A percentile compares a stretch with the other conserved stretches of the same genome.
phyloP scores from a whole-genome alignment of 2,329 filamentous ascomycete species.

The Penicillium janthinellum region DNA sequence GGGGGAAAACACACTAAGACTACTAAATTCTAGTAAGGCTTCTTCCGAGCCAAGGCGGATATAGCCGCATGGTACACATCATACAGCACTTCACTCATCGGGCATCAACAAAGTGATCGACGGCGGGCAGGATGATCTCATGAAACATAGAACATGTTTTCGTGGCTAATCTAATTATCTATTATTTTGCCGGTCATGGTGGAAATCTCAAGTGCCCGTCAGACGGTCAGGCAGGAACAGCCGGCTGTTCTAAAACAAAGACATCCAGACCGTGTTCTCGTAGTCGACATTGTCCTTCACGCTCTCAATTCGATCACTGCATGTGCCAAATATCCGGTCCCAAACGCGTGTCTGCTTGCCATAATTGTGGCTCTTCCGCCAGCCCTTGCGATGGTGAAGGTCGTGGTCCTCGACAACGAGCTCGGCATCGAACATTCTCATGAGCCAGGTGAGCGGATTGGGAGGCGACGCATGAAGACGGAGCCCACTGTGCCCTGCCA shows the following conservation, averaged over 20 bases:
- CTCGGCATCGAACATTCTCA: conserved; percentile 2
- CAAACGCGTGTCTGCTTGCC: conserved; percentile 1
- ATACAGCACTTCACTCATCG: not conserved
- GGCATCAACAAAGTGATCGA: not conserved
- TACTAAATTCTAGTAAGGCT: not conserved
- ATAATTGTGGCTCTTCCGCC: conserved; percentile 3
- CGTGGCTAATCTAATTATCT: not conserved
- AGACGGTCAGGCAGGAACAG: too few species aligned
- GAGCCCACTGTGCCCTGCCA: conserved; percentile 1
- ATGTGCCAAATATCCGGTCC: not conserved
- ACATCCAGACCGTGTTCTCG: not conserved
- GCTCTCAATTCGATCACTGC: conserved; percentile 2
- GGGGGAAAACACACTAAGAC: not conserved
- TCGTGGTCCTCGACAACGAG: conserved; percentile 1
- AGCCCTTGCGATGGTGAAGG: conserved; percentile 3
- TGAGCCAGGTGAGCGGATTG: conserved; percentile 2
- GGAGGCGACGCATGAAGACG: conserved; percentile 6
- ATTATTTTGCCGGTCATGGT: not conserved
- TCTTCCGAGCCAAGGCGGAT: not conserved
- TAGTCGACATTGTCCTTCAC: not conserved
- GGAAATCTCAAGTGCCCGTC: not conserved
- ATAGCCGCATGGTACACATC: not conserved
- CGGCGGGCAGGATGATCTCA: too few species aligned
- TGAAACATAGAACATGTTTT: not conserved
- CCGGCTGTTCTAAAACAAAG: not conserved